Conservation (phyloP, 1,284 basidiomycete species). For the Pyrrhoderma noxium region DNA sequence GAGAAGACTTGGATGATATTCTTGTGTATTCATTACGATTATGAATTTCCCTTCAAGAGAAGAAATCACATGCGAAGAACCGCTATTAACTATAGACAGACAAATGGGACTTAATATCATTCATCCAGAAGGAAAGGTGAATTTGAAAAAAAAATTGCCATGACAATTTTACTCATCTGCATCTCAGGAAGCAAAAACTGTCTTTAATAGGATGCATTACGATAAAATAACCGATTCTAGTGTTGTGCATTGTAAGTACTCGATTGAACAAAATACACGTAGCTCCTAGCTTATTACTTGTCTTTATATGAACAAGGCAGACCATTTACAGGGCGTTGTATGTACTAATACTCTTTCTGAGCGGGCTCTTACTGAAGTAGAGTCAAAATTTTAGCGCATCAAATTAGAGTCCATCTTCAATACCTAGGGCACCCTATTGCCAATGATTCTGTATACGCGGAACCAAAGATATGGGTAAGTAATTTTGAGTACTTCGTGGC, state of each 20-base stretch:
- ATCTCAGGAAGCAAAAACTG: conserved; percentile 75
- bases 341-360: too few relatives aligned
- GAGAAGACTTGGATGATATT: background rate
- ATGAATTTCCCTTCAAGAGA: conserved; percentile 38
- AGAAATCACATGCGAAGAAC: conserved; percentile 78
- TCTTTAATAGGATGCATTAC: conserved; percentile 84
- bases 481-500: background rate
- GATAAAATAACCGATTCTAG: conserved; percentile 79
- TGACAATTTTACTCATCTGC: too few relatives aligned
- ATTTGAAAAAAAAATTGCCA: too few relatives aligned
- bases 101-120: conserved; percentile 96
- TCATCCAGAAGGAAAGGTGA: conserved; percentile 86
- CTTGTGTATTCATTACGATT: background rate
- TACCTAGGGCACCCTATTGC: conserved; percentile 91
- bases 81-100: conserved; percentile 86
- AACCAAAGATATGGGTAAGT: conserved; percentile 73
- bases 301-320: conserved; percentile 42
- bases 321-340: conserved; percentile 84
- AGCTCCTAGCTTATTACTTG: conserved; percentile 15
- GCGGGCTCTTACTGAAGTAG: too few relatives aligned
- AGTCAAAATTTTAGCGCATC: conserved; percentile 77
- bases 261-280: background rate
- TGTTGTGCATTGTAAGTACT: conserved; percentile 74
- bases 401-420: conserved; percentile 94
- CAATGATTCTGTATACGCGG: conserved; percentile 85